A percentile compares a stretch with the other conserved stretches of the same genome.
phyloP scores from a whole-genome alignment of 192 early-diverging fungal genomes.

The Martensiomyces pterosporus region DNA sequence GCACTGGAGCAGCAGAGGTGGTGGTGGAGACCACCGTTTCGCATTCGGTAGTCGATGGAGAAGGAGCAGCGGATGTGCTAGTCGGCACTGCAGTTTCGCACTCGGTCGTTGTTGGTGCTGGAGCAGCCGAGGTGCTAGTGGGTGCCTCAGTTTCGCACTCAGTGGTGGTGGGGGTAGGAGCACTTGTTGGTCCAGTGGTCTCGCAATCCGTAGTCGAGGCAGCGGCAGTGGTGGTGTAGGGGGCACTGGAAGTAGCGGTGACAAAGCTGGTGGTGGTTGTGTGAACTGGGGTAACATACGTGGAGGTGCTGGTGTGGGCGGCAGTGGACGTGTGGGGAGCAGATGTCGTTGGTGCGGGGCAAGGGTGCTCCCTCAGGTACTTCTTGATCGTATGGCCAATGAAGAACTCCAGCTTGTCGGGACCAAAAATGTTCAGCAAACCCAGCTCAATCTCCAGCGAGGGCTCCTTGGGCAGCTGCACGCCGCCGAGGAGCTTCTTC shows the following conservation, averaged over 20 bases:
- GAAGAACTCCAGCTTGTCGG: neutral
- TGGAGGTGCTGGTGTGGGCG: neutral
- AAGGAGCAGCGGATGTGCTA: neutral
- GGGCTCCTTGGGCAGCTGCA: neutral
- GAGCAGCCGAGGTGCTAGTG: too few relatives aligned
- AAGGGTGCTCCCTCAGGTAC: neutral
- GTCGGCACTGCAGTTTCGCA: neutral
- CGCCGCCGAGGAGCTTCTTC: neutral
- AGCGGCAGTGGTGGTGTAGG: neutral
- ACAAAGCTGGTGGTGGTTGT: neutral
- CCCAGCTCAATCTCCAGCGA: neutral
- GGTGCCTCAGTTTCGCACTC: neutral
- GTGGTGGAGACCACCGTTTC: neutral
- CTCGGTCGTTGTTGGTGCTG: neutral
- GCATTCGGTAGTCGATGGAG: neutral
- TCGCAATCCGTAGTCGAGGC: neutral
- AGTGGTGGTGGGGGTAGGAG: neutral
- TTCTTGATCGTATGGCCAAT: neutral
- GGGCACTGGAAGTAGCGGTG: neutral
- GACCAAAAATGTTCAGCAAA: neutral
- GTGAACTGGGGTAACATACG: neutral
- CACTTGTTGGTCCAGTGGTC: too few relatives aligned
- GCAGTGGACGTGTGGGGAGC: neutral
- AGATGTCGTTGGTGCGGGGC: neutral
- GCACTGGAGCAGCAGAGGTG: neutral